Percentiles rank a stretch among this genome's conserved stretches.
phyloP scores from a whole-genome alignment of 306 rosid genomes.

The Vigna reflexopilosa region DNA sequence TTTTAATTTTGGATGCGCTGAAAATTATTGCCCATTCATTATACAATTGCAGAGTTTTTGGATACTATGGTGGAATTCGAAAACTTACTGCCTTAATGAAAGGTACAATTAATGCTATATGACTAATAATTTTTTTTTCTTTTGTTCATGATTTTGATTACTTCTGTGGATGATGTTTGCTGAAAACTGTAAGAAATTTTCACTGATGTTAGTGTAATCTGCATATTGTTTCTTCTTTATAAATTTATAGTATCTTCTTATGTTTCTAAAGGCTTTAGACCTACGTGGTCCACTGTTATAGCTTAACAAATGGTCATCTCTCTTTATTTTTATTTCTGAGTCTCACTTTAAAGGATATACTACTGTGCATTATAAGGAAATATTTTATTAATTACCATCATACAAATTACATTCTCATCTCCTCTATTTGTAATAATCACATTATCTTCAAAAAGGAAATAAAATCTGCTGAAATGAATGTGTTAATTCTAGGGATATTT shows the following conservation, averaged over 20 bases:
- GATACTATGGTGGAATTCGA: slow-evolving; percentile 90
- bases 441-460: no score
- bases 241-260: slow-evolving; percentile 13
- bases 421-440: no score
- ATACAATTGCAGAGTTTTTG: slow-evolving; percentile 91
- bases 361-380: not conserved
- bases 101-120: slow-evolving; percentile 58
- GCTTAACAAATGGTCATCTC: slow-evolving; percentile 19
- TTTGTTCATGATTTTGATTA: slow-evolving; percentile 24
- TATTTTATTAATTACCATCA: no score
- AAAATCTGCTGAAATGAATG: no score
- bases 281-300: slow-evolving; percentile 14
- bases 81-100: slow-evolving; percentile 92
- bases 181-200: slow-evolving; percentile 8
- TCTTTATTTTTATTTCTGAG: slow-evolving; percentile 29
- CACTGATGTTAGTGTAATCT: slow-evolving; percentile 30
- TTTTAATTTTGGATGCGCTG: slow-evolving; percentile 77
- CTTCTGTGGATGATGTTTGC: slow-evolving; percentile 21
- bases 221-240: slow-evolving; percentile 33
- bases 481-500: no score
- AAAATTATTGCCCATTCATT: slow-evolving; percentile 74
- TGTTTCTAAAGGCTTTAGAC: slow-evolving; percentile 30
- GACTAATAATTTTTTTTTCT: slow-evolving; percentile 1
- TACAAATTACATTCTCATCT: no score
- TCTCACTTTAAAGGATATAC: slow-evolving; percentile 22